Base-by-base conservation (phyloP, 1,284 basidiomycete species). In the Termitomyces sp. region DNA sequence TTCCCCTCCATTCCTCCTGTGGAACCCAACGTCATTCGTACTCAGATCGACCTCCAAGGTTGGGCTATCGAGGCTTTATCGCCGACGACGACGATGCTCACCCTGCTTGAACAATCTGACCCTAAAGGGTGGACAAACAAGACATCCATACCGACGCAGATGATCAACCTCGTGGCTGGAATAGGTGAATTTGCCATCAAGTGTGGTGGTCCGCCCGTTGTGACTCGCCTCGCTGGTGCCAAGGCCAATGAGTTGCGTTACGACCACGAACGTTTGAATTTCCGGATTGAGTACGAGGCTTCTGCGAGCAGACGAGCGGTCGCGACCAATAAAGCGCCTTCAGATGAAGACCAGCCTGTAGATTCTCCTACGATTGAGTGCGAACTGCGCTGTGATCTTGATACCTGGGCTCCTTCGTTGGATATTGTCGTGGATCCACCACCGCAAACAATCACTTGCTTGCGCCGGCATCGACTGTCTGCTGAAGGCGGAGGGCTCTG, bases 111-210 rank as follows among this genome's bases (percentile, higher is more conserved):
- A 67, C 97, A 99, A 72, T 94, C 92, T 12, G 95, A 98, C 70
- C 94, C 94, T 1, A 93, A 97, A 67, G 94, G 95, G 48, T 98
- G 96, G 96, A 88, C 93, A 5, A 94, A 93, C 72, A 99, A 98
- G 71, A 86, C 90, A 0, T 91, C 91, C 15, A 94, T 95, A 38
- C 94, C 94, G 0, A 86, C 88, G 36, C 87, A 92, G 64, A 96
- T 99, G 92, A 87, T 93, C 68, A 81, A 82, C 34, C 81, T 86
- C 2, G 74, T 98, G 1, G 90, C 94, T 0, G 93, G 93, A 6
- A 86, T 95, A 2, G 94, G 95, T 39, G 94, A 97, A 61, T 96
- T 92, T 67, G 90, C 92, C 1, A 95, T 99, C 73, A 95, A 94
- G 68, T 89, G 85, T 60, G 97, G 97, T 13, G 94, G 92, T 0